Evolutionary conservation across 2,329 filamentous ascomycete species (phyloP), one percentile per base, ranked within the genome.

Genomic region (Aplosporella prunicola): DNA sequence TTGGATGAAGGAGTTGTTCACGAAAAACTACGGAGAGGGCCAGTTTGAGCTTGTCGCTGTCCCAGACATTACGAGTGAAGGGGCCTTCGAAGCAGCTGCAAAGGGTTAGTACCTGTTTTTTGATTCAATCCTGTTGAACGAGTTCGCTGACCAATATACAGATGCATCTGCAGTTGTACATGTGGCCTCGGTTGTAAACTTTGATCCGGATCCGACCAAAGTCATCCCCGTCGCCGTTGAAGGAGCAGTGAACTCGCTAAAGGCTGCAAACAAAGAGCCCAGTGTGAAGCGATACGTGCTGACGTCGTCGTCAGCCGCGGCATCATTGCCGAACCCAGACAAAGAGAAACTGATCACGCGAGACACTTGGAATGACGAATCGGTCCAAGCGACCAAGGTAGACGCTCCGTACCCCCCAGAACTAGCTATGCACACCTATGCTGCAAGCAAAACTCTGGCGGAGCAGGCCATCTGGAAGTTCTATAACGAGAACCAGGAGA

Each of bases 91-190:
- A 9, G 44, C 50, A 10, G 44, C 44, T 1, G 46, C 56, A 4
- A 41, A 56, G 47, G 52, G 53, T 24, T 37, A 26, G 17, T 15
- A 13, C 23, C 22, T 20, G n/a, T n/a, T n/a, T 10, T 16, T 31
- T 32, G 9, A 40, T 3, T n/a, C 9, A 3, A 14, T 23, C 20
- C 15, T 20, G 26, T 10, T 7, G 7, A 8, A n/a, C n/a, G n/a
- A n/a, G n/a, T 2, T 9, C 25, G n/a, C 37, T 36, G 5, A 40
- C n/a, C 15, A 16, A n/a, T 18, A 7, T 35, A 2, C 15, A 60
- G 60, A 60, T n/a, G 56, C 58, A 14, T 50, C 55, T 2, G 65
- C 62, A 4, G 56, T 72, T 32, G 53, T 63, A 11, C 68, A 72
- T 42, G 54, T 67, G 8, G 69, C 69, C 0, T 59, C 61, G 11